These are phyloP conservation scores for Paraleonurus japonicus DNA, from an alignment of 257 asterid genomes.

Conservation along the genomic window DNA sequence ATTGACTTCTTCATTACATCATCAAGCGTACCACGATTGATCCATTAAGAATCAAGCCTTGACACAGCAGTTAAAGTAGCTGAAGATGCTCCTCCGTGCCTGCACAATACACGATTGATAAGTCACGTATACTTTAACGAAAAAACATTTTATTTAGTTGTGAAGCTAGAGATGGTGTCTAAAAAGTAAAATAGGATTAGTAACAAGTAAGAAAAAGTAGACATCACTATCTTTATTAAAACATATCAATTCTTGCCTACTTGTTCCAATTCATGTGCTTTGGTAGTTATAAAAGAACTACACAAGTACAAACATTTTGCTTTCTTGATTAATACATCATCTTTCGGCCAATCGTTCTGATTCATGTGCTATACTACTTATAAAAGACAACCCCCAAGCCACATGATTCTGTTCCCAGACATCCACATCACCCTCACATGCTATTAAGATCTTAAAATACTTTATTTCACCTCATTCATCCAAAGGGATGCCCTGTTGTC, in stretches of 20 bases:
- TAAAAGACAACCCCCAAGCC: background rate
- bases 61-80: conserved; percentile 85
- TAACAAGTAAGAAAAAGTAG: background rate
- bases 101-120: conserved; percentile 29
- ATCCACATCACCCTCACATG: background rate
- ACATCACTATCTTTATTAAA: conserved; percentile 19
- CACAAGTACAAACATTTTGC: background rate
- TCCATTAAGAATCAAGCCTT: conserved; percentile 54
- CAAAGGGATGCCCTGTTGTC: background rate
- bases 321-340: background rate
- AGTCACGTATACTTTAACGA: background rate
- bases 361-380: background rate
- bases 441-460: background rate
- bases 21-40: conserved; percentile 1
- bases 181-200: background rate
- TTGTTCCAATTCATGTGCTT: background rate
- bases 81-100: conserved; percentile 80
- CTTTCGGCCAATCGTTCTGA: conserved; percentile 13
- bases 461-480: background rate
- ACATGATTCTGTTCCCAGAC: background rate
- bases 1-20: conserved; percentile 24
- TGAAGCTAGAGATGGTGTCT: background rate
- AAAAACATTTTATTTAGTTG: background rate
- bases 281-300: background rate
- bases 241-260: conserved; percentile 21